Evolutionary conservation across 768 basidiomycete genomes (phyloP).

Genomic region (Mrakia blollopis): DNA sequence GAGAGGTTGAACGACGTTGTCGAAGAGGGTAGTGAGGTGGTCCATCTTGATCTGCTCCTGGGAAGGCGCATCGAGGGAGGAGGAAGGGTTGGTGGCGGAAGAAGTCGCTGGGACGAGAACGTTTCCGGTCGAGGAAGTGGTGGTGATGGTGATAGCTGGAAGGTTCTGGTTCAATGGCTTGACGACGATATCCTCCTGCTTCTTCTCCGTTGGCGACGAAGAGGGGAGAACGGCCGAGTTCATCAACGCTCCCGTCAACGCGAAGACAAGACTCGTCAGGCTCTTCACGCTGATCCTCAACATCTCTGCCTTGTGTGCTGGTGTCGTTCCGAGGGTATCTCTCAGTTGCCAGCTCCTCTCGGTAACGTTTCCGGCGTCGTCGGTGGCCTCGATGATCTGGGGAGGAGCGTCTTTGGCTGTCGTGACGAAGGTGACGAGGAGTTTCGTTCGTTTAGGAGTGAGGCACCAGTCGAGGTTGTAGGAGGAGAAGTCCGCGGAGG

Average conservation of each 20-base stretch:
- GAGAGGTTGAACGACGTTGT: slow-evolving; percentile 21
- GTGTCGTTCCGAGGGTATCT: background rate
- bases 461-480: slow-evolving; percentile 30
- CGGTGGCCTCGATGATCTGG: background rate
- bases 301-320: slow-evolving; percentile 3
- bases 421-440: slow-evolving; percentile 16
- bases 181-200: background rate
- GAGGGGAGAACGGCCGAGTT: background rate
- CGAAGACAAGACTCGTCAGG: slow-evolving; percentile 15
- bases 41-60: slow-evolving; percentile 4
- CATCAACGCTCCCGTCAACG: slow-evolving; percentile 21
- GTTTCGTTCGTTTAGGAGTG: slow-evolving; percentile 14
- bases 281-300: slow-evolving; percentile 16
- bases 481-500: slow-evolving; percentile 5
- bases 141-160: slow-evolving; percentile 10
- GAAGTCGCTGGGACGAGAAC: slow-evolving; percentile 16
- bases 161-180: background rate
- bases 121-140: slow-evolving; percentile 18
- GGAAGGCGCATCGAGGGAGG: background rate
- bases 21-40: slow-evolving; percentile 28
- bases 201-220: background rate
- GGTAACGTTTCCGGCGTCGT: background rate
- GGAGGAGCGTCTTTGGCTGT: slow-evolving; percentile 7
- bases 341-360: slow-evolving; percentile 3
- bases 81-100: background rate